Percentiles rank a stretch among this genome's conserved stretches.
Conservation (phyloP, 208 protist genomes). For the Crithidia brevicula region DNA sequence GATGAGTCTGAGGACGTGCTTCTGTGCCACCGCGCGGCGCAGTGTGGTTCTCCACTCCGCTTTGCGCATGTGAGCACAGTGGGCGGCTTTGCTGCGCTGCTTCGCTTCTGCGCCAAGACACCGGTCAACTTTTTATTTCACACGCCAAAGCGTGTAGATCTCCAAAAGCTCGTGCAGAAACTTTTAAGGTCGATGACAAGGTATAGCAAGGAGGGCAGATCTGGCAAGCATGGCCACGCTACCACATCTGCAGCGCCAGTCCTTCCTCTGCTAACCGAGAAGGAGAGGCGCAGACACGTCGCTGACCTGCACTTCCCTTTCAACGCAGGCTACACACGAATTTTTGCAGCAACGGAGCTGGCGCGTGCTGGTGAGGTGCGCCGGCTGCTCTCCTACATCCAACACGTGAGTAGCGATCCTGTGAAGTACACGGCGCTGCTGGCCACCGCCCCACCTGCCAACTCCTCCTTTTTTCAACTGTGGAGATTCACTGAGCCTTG, state of each 20-base stretch:
- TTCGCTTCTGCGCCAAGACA: constrained; percentile 20
- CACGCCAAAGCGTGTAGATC: too few species aligned
- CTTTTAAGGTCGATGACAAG: too few species aligned
- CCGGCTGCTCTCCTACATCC: background rate
- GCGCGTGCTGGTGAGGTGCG: background rate
- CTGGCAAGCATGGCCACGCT: too few species aligned
- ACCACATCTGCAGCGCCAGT: too few species aligned
- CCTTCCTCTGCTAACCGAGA: too few species aligned
- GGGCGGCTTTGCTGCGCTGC: constrained; percentile 13
- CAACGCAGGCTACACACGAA: background rate
- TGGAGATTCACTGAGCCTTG: constrained; percentile 20
- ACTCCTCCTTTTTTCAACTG: constrained; percentile 16
- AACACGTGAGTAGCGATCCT: background rate
- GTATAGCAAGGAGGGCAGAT: too few species aligned
- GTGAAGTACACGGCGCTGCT: background rate
- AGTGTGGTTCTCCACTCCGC: background rate
- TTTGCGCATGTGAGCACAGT: constrained; percentile 15
- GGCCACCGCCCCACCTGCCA: background rate
- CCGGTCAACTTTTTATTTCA: too few species aligned
- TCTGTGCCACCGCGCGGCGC: background rate
- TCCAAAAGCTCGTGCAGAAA: too few species aligned
- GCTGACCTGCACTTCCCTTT: constrained; percentile 10
- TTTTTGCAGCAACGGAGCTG: background rate
- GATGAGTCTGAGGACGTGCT: background rate
- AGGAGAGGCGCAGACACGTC: background rate